Evolutionary conservation across 1,139 yeast genomes (phyloP), one percentile per base, ranked within the genome.

Genomic region (Kurtzmaniella quercitrusa): DNA sequence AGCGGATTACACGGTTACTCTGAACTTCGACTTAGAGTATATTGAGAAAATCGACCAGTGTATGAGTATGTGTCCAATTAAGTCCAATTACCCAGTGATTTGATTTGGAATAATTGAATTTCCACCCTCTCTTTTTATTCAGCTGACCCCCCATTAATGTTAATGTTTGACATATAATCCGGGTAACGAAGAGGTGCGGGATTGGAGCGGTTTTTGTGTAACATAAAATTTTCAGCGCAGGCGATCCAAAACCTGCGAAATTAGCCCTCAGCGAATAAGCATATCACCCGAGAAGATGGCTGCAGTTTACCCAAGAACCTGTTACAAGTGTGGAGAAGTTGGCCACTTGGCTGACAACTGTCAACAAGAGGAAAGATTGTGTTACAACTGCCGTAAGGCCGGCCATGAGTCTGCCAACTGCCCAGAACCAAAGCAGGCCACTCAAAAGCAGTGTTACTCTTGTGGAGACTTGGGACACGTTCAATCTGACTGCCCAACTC

Each of bases 301-400:
- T 66, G 78, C 82, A 54, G 76, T 78, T 65, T 84, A 81, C 71
- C 88, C 88, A 69, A 84, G 85, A 78, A 84, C 89, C 53, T 85
- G 94, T 74, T 85, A 80, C 77, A 88, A 87, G 68, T 89, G 96
- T 72, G 96, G 96, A 59, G 88, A 87, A 71, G 77, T 85, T 53
- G 96, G 96, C 55, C 96, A 88, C 74, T 77, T 87, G 60, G 96
- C 96, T 50, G 95, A 85, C 62, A 82, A 78, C 61, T 88, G 96
- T 68, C 79, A 81, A 54, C 88, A 86, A 66, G 76, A 82, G 48
- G 88, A 82, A 65, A 83, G 93, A 71, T 75, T 88, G 61, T 88
- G 96, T 71, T 88, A 88, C 84, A 88, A 88, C 81, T 88, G 96
- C 68, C 87, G 84, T 61, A 77, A 83, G 65, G 84, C 95, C 48